phyloP scores from a whole-genome alignment of 257 asterid species.

The Nicotiana paniculata region DNA sequence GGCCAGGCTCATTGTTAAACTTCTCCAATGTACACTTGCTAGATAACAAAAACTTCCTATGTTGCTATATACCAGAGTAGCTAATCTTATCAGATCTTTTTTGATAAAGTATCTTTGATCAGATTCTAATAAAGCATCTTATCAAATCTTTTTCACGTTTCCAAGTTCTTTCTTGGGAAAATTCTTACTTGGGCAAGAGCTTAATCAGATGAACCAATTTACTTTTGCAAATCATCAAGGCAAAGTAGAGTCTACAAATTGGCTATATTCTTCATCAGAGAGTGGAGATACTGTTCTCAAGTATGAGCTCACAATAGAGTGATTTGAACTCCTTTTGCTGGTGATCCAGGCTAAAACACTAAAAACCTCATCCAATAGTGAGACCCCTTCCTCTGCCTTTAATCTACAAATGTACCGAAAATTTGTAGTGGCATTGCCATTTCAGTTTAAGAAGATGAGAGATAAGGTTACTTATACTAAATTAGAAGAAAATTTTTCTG shows the following conservation, averaged over 20 bases:
- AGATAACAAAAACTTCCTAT: neutral
- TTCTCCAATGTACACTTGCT: neutral
- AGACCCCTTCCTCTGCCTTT: neutral
- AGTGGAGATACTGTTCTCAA: neutral
- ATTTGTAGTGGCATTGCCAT: neutral
- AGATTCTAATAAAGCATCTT: neutral
- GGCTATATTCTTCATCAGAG: neutral
- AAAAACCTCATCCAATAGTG: neutral
- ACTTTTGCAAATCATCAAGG: neutral
- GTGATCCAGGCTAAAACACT: neutral
- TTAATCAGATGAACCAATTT: constrained; percentile 4
- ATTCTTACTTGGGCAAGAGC: neutral
- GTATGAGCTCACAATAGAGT: neutral
- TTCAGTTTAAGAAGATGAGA: neutral
- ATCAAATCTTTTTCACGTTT: neutral
- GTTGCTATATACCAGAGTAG: neutral
- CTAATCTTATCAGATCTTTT: neutral
- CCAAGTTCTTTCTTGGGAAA: neutral
- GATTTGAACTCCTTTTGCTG: neutral
- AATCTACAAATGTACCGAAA: neutral
- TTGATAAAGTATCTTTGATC: neutral
- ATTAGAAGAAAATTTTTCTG: neutral
- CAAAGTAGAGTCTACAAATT: neutral
- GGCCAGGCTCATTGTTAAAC: neutral
- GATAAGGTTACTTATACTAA: neutral